Percentiles rank a stretch among this genome's conserved stretches.
These are phyloP conservation scores for Trifolium fragiferum DNA, from an alignment of 306 rosid species.

Conservation along the genomic window DNA sequence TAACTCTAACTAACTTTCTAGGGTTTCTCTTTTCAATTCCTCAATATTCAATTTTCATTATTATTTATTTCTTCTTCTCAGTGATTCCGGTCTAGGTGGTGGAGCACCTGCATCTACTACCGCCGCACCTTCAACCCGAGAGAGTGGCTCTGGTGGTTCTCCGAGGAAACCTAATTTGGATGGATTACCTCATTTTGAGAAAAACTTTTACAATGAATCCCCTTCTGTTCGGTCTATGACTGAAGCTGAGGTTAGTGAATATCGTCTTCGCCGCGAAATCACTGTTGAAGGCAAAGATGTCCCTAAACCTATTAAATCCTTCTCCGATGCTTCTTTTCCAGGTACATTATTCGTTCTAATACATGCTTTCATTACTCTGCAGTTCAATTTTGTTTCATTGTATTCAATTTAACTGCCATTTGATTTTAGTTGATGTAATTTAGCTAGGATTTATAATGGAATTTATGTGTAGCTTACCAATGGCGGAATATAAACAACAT, in stretches of 20 bases:
- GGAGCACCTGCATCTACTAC: conserved; percentile 2
- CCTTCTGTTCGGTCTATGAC: conserved; percentile 82
- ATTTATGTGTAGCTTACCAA: too few species aligned
- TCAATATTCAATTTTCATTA: neutral
- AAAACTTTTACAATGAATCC: conserved; percentile 82
- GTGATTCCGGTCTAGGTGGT: conserved; percentile 85
- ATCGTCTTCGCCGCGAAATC: conserved; percentile 74
- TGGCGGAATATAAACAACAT: too few species aligned
- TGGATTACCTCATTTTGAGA: conserved; percentile 91
- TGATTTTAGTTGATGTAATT: too few species aligned
- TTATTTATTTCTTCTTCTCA: conserved; percentile 37
- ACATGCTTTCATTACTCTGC: neutral
- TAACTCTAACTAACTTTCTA: neutral
- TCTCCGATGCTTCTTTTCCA: conserved; percentile 84
- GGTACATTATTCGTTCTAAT: conserved; percentile 46
- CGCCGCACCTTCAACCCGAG: conserved; percentile 56
- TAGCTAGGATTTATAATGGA: too few species aligned
- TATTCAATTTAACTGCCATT: neutral
- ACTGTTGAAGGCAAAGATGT: conserved; percentile 94
- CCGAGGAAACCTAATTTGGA: conserved; percentile 79
- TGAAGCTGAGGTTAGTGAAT: conserved; percentile 78
- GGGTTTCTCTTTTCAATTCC: neutral
- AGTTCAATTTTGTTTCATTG: neutral
- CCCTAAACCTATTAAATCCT: conserved; percentile 90
- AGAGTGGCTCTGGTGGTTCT: conserved; percentile 60